Evolutionary conservation across 2,329 filamentous ascomycete species (phyloP), one percentile per base, ranked within the genome.

Genomic region (Teratosphaeria epicoccoides): DNA sequence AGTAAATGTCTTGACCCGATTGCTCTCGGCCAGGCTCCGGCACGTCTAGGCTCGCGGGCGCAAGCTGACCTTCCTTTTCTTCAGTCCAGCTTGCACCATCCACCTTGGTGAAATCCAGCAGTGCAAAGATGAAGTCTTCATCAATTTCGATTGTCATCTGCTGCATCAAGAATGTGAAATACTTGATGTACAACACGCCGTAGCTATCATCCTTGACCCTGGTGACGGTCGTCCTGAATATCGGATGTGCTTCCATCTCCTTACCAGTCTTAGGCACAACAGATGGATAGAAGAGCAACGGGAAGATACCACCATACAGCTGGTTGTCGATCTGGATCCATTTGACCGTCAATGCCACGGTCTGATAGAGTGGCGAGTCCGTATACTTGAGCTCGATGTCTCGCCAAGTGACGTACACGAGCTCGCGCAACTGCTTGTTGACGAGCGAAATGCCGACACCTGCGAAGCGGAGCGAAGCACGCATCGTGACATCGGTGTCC

Each of bases 281-380:
- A 70, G 90, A 96, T 5, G 93, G 93, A 67, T 98, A 98, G 52
- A 98, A 76, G 25, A 98, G 82, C 72, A 98, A 95, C 0, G 93
- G 93, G 76, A 98, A 98, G 60, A 98, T 90, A 24, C 94, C 93
- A 24, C 94, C 94, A 63, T 98, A 98, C 12, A 98, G 80, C 69
- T 98, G 93, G 62, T 98, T 98, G 70, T 98, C 93, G 61, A 98
- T 87, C 70, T 98, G 93, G 24, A 98, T 93, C 94, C 94, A 98
- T 69, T 98, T 97, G 66, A 97, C 85, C 0, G 88, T 87, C 48
- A 93, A 76, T 46, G 88, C 91, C 55, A 96, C 71, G 0, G 89
- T 97, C 70, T 98, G 93, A 65, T 95, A 95, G 14, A 96, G 75
- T 17, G 83, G 80, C n/a, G 93, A 97, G 63, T 98, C 93, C 51